These are phyloP conservation scores for Penicillium sp. DNA, from an alignment of 2,329 filamentous ascomycete species.

Conservation along the genomic window DNA sequence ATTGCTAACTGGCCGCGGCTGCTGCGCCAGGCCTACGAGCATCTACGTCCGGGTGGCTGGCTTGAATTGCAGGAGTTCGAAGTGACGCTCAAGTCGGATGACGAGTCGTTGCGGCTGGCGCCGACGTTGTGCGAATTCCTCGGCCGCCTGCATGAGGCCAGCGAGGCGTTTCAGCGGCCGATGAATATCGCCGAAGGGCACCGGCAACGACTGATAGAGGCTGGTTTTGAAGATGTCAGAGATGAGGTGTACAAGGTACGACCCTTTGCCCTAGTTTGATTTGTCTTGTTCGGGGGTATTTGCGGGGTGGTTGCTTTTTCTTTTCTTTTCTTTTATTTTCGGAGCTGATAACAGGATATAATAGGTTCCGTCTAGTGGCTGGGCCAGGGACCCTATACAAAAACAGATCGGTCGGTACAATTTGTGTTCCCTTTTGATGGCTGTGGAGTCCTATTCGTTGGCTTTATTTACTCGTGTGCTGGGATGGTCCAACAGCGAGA, in stretches of 20 bases:
- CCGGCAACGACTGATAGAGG: slow-evolving; percentile 45
- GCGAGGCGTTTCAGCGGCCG: slow-evolving; percentile 30
- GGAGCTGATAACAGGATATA: neutral
- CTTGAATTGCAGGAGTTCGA: slow-evolving; percentile 45
- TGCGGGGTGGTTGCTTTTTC: neutral
- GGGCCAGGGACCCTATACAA: slow-evolving; percentile 46
- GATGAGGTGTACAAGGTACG: slow-evolving; percentile 44
- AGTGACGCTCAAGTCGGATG: slow-evolving; percentile 28
- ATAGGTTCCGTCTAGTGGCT: slow-evolving; percentile 46
- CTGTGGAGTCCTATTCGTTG: slow-evolving; percentile 29
- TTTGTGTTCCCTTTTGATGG: slow-evolving; percentile 28
- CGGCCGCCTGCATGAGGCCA: slow-evolving; percentile 26
- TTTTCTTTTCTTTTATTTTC: neutral
- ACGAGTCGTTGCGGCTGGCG: slow-evolving; percentile 26
- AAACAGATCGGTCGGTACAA: slow-evolving; percentile 40
- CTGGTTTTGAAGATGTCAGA: slow-evolving; percentile 51
- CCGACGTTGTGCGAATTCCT: slow-evolving; percentile 26
- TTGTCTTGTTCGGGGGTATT: neutral
- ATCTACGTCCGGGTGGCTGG: slow-evolving; percentile 48
- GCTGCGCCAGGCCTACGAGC: slow-evolving; percentile 20
- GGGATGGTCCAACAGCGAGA: slow-evolving; percentile 36
- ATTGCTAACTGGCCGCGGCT: slow-evolving; percentile 28
- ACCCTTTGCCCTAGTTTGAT: neutral
- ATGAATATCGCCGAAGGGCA: slow-evolving; percentile 35
- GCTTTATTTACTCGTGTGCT: slow-evolving; percentile 31